Percentiles rank a stretch among this genome's conserved stretches.
phyloP scores from a whole-genome alignment of 2,329 filamentous ascomycete genomes.

The Ceratocystis albifundus region DNA sequence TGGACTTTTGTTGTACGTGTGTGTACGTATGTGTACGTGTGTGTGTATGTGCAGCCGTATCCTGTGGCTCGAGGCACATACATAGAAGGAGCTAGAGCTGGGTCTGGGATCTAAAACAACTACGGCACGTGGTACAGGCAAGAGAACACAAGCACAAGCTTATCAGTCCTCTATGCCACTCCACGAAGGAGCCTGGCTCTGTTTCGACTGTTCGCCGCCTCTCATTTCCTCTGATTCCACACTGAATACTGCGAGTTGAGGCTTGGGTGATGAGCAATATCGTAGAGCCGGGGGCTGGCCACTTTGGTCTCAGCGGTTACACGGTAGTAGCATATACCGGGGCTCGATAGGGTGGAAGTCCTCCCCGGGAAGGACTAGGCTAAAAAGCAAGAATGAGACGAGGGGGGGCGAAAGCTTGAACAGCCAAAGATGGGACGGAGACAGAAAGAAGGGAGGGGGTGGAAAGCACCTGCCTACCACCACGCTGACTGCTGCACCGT shows the following conservation, averaged over 20 bases:
- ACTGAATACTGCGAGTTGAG: too few species aligned
- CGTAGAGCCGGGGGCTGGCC: too few species aligned
- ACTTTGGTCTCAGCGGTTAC: too few species aligned
- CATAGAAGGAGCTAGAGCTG: neutral
- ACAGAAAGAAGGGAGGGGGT: too few species aligned
- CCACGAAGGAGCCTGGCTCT: neutral
- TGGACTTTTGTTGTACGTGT: neutral
- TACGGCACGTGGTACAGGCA: neutral
- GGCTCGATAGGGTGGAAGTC: too few species aligned
- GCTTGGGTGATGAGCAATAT: too few species aligned
- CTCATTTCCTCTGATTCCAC: neutral
- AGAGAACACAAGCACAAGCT: slow-evolving; percentile 7
- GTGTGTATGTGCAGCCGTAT: neutral
- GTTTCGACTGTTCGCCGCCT: too few species aligned
- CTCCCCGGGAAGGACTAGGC: neutral
- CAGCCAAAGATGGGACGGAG: too few species aligned
- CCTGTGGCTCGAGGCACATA: neutral
- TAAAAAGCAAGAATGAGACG: neutral
- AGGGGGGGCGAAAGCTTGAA: neutral
- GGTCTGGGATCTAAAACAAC: neutral
- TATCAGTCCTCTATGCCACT: slow-evolving; percentile 5
- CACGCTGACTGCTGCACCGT: neutral
- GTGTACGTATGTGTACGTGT: neutral
- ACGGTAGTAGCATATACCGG: too few species aligned
- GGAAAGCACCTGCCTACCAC: neutral